Percentiles rank a stretch among this genome's conserved stretches.
Evolutionary conservation across 192 early-diverging fungal species (phyloP).

Genomic region (Linnemannia schmuckeri): DNA sequence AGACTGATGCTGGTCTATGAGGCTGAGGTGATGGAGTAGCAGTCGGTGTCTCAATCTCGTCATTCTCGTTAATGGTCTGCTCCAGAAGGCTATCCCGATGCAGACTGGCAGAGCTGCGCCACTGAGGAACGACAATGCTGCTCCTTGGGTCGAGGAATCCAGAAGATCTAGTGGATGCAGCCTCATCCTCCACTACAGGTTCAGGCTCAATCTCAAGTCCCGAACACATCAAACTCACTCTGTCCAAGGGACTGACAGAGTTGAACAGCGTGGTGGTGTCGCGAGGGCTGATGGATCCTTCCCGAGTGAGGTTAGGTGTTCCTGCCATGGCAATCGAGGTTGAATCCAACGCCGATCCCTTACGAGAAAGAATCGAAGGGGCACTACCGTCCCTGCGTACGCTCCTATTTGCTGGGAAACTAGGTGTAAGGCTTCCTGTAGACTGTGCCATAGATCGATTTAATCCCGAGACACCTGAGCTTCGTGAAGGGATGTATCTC

Average conservation of each 20-base stretch:
- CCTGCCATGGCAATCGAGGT: neutral
- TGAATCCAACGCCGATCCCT: slow-evolving; percentile 5
- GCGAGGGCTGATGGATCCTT: slow-evolving; percentile 16
- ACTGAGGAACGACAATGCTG: neutral
- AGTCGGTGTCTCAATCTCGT: neutral
- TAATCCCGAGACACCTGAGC: neutral
- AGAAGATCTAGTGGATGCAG: neutral
- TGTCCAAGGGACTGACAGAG: slow-evolving; percentile 61
- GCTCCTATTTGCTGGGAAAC: slow-evolving; percentile 16
- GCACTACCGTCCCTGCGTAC: slow-evolving; percentile 20
- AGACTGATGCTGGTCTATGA: slow-evolving; percentile 13
- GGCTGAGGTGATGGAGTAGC: neutral
- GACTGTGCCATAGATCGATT: slow-evolving; percentile 25
- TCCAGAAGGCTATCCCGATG: slow-evolving; percentile 1
- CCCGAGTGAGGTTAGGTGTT: neutral
- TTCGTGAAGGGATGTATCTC: slow-evolving; percentile 33
- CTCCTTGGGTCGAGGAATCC: slow-evolving; percentile 4
- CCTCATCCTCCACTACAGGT: slow-evolving; percentile 1
- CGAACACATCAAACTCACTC: slow-evolving; percentile 52
- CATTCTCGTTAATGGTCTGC: neutral
- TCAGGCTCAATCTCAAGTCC: slow-evolving; percentile 14
- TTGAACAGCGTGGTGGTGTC: slow-evolving; percentile 38
- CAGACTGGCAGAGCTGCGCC: slow-evolving; percentile 4
- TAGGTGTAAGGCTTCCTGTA: slow-evolving; percentile 17
- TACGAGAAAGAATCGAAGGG: slow-evolving; percentile 26